Base-by-base conservation (phyloP, 257 asterid genomes). In the Solanum dulcamara region DNA sequence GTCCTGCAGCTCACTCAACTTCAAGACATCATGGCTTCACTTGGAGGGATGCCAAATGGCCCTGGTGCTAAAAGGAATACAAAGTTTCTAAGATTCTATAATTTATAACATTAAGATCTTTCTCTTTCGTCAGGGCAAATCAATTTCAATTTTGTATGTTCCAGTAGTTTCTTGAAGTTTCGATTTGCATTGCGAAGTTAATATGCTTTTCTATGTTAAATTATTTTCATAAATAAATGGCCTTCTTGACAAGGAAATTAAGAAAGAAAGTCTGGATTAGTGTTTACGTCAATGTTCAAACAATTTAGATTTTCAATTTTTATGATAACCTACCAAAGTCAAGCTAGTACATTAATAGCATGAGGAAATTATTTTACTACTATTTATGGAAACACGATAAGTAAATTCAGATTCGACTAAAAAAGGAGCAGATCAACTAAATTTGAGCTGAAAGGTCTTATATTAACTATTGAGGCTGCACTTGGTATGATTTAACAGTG, bases 31-130 rank as follows among this genome's bases (percentile, higher is more conserved):
- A 90, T 74, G 66, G 90, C 91, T 85, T 92, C 87, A 88, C 89
- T 33, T 95, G 99, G 99, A 94, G 89, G 85, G 97, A 96, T 89
- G 98, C 98, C 83, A 80, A 90, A 62, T 96, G 98, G 99, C 98
- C 99, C 60, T 96, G 98, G 99, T 88, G 96, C 93, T 96, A 91
- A 92, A 80, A 32, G 3, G 30, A 51, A 30, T 30, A 50, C 50
- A 81, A 53, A 81, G 84, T 53, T 0, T 18, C 46, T 67, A 4
- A 33, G 7, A 67, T 57, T 8, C 5, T 37, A 37, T 37, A 37
- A 37, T 48, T 48, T 17, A 35, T 35, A 33, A 50, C 68, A 11
- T 17, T 9, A 50, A 18, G 10, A 13, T 74, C 81, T 40, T 70
- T 37, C 22, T 30, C 5, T 30, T 80, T 50, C 46, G 17, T 2